Evolutionary conservation across 2,329 filamentous ascomycete genomes (phyloP).

Genomic region (Hymenoscyphus albidus): DNA sequence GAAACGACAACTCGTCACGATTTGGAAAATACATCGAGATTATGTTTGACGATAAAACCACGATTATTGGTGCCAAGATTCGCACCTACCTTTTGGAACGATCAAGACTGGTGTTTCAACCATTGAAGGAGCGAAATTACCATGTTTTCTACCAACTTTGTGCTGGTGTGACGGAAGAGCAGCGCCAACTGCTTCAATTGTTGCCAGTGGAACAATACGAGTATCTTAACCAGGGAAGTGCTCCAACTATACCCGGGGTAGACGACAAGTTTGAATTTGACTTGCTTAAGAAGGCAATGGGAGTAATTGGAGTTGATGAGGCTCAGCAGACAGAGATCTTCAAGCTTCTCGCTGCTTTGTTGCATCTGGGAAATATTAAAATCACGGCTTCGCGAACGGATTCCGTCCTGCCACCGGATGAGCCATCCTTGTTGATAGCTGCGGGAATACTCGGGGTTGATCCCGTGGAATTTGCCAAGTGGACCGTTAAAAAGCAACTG

Average conservation of each 20-base stretch:
- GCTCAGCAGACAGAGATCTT: slow-evolving; percentile 81
- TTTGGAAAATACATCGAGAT: slow-evolving; percentile 99
- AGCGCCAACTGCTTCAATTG: slow-evolving; percentile 75
- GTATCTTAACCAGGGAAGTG: slow-evolving; percentile 92
- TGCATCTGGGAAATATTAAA: slow-evolving; percentile 95
- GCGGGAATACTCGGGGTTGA: slow-evolving; percentile 86
- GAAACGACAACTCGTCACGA: slow-evolving; percentile 97
- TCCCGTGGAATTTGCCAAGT: slow-evolving; percentile 82
- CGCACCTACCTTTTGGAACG: slow-evolving; percentile 92
- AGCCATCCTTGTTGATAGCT: slow-evolving; percentile 78
- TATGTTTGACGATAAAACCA: slow-evolving; percentile 92
- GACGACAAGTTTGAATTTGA: slow-evolving; percentile 94
- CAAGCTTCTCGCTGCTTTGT: slow-evolving; percentile 79
- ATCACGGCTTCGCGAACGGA: slow-evolving; percentile 88
- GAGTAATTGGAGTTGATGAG: slow-evolving; percentile 77
- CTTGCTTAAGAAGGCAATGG: slow-evolving; percentile 79
- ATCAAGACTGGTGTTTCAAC: slow-evolving; percentile 94
- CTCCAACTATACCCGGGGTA: slow-evolving; percentile 86
- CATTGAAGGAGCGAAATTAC: slow-evolving; percentile 96
- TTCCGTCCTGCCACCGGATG: slow-evolving; percentile 73
- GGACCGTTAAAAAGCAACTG: slow-evolving; percentile 98
- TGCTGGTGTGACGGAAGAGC: slow-evolving; percentile 80
- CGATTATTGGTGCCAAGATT: slow-evolving; percentile 97
- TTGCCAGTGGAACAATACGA: slow-evolving; percentile 86
- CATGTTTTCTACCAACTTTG: slow-evolving; percentile 99